phyloP scores from a whole-genome alignment of 441 rosid genomes.

The Raphanus hybrid region DNA sequence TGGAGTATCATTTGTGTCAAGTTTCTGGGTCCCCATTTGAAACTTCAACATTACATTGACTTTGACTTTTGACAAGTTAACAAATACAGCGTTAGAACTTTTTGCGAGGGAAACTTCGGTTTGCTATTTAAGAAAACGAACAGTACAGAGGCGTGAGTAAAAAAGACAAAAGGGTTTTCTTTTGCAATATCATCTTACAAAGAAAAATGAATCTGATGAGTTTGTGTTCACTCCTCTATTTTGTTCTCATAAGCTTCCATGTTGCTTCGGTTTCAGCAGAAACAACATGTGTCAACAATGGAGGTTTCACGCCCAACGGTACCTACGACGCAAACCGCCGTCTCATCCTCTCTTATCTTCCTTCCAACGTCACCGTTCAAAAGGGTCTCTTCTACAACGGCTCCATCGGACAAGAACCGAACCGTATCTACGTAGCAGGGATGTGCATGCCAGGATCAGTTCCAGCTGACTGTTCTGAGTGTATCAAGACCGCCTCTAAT shows the following conservation, averaged over 20 bases:
- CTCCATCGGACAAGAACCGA: constrained; percentile 35
- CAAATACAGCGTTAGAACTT: neutral
- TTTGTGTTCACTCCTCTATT: constrained; percentile 15
- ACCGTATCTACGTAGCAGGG: constrained; percentile 31
- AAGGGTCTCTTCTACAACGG: constrained; percentile 25
- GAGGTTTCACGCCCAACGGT: constrained; percentile 40
- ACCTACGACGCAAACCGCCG: constrained; percentile 47
- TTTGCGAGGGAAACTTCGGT: neutral
- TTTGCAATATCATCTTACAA: neutral
- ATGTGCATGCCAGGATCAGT: constrained; percentile 51
- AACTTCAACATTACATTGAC: neutral
- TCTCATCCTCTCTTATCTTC: constrained; percentile 46
- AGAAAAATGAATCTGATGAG: constrained; percentile 9
- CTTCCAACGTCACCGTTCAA: constrained; percentile 30
- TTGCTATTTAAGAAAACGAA: neutral
- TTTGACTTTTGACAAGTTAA: constrained; percentile 16
- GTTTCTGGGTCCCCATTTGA: neutral
- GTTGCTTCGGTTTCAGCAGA: constrained; percentile 29
- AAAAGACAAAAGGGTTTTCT: neutral
- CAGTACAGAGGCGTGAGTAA: neutral
- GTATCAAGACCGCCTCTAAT: constrained; percentile 36
- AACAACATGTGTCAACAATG: neutral
- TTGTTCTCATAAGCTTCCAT: constrained; percentile 21
- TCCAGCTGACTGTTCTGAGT: constrained; percentile 41
- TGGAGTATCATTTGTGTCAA: constrained; percentile 1